Conservation (phyloP, 2,329 filamentous ascomycete genomes). For the Fusarium sp. region DNA sequence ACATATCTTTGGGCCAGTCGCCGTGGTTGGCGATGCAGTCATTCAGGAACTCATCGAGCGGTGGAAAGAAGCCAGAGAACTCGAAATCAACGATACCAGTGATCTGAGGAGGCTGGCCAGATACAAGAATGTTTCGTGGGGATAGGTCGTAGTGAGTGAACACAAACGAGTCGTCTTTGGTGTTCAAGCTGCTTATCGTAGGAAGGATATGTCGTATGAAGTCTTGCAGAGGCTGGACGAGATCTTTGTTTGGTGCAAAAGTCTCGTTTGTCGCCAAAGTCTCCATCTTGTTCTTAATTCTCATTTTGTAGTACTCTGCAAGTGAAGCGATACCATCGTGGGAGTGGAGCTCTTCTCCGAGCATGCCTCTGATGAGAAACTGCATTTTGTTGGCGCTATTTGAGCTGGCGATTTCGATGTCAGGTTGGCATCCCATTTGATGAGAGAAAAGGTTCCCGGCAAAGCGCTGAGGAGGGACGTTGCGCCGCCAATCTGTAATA, state of each 20-base stretch:
- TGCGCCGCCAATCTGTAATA: background rate
- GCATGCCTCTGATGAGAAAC: background rate
- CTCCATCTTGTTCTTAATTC: background rate
- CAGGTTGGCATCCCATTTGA: accelerated
- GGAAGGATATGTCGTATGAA: background rate
- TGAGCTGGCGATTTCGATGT: accelerated
- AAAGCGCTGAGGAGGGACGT: background rate
- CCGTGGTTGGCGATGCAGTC: background rate
- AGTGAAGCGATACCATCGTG: accelerated
- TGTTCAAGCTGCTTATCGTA: accelerated
- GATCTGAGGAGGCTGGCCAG: background rate
- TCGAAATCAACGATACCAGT: conserved; percentile 15
- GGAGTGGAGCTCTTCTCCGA: background rate
- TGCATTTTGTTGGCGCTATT: accelerated
- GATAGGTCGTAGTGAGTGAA: conserved; percentile 14
- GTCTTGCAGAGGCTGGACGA: accelerated
- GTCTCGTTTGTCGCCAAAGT: background rate
- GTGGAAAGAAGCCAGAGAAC: conserved; percentile 11
- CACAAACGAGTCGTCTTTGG: background rate
- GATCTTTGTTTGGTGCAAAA: background rate
- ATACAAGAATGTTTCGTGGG: conserved; percentile 7
- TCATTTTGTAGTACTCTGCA: background rate
- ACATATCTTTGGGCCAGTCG: background rate
- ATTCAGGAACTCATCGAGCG: conserved; percentile 1
- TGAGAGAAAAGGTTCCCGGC: background rate